Conservation (phyloP, 805 yeast species). For the Candida sithepensis region DNA sequence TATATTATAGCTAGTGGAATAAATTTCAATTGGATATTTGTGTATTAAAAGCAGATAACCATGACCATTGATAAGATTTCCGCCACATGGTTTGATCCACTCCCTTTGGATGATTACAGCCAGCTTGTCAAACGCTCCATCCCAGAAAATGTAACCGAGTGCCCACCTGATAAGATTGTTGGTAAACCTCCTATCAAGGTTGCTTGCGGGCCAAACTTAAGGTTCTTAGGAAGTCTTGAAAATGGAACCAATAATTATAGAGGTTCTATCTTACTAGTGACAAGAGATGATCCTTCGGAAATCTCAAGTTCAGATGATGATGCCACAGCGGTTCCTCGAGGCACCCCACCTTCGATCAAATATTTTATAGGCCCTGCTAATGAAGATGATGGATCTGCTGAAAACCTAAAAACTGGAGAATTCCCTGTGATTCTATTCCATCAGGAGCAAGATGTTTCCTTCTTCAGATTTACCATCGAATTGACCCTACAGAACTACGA, state of each 20-base stretch:
- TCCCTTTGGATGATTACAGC: constrained; percentile 26
- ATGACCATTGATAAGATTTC: constrained; percentile 13
- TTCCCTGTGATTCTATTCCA: constrained; percentile 46
- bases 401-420: constrained; percentile 33
- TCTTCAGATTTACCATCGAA: constrained; percentile 63
- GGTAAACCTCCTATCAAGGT: constrained; percentile 38
- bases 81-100: constrained; percentile 26
- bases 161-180: constrained; percentile 23
- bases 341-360: constrained; percentile 25
- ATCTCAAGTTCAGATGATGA: constrained; percentile 4
- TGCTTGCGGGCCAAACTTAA: constrained; percentile 74
- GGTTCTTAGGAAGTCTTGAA: constrained; percentile 63
- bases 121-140: constrained; percentile 15
- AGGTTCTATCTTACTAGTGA: constrained; percentile 66
- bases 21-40: too few species aligned
- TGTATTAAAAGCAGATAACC: not conserved
- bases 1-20: too few species aligned
- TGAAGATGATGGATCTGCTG: constrained; percentile 8
- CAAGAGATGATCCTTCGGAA: constrained; percentile 34
- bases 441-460: constrained; percentile 43
- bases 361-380: constrained; percentile 35
- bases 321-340: not conserved
- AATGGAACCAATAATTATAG: constrained; percentile 49
- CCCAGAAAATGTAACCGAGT: constrained; percentile 17
- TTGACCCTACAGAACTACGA: constrained; percentile 47